Evolutionary conservation across 176 grass and related monocot genomes (phyloP).

Genomic region (Secale cereale): DNA sequence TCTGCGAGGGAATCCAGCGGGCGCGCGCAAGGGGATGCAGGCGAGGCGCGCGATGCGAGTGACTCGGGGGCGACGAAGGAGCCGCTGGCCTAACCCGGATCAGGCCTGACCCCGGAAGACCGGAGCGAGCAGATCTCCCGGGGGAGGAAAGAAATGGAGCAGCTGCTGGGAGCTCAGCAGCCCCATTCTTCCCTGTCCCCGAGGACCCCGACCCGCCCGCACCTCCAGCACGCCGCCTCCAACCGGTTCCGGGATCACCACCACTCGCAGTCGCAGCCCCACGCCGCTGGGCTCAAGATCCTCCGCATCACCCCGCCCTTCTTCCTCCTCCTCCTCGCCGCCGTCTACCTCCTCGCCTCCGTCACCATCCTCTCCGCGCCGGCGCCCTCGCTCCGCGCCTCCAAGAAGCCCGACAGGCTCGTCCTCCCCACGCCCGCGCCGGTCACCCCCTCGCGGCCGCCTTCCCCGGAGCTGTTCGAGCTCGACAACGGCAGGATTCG

Average conservation of each 20-base stretch:
- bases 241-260: conserved; percentile 41
- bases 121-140: neutral
- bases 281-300: neutral
- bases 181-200: conserved; percentile 24
- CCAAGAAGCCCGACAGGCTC: neutral
- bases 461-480: conserved; percentile 51
- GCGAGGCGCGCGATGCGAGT: no score
- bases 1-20: no score
- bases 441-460: neutral
- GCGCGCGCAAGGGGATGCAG: no score
- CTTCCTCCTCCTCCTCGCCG: conserved; percentile 52
- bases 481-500: conserved; percentile 57
- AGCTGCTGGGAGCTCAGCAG: conserved; percentile 45
- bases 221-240: conserved; percentile 31
- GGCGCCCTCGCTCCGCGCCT: conserved; percentile 19
- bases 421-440: conserved; percentile 1
- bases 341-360: conserved; percentile 60
- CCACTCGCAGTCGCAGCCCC: neutral
- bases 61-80: no score
- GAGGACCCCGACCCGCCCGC: conserved; percentile 25
- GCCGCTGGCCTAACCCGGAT: no score
- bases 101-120: neutral
- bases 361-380: conserved; percentile 50
- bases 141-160: conserved; percentile 40
- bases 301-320: conserved; percentile 47